Conservation (phyloP, 139 green algal species). For the Chlamydomonas sphaeroides region DNA sequence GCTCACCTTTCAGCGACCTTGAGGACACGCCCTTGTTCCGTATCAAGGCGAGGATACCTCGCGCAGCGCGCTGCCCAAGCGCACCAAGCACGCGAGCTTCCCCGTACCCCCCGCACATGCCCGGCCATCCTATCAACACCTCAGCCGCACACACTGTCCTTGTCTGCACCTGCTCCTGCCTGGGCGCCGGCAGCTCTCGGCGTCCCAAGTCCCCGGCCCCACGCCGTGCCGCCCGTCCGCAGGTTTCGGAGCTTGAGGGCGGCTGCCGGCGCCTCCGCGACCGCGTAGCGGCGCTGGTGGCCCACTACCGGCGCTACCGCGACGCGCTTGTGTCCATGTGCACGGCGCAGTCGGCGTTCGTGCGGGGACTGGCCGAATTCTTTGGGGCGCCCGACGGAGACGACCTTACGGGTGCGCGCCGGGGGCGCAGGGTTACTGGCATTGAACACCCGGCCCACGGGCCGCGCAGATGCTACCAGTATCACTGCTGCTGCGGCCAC, state of each 20-base stretch:
- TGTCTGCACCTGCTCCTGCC: too few species aligned
- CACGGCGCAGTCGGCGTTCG: slow-evolving; percentile 25
- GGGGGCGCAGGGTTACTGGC: too few species aligned
- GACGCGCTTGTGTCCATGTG: slow-evolving; percentile 33
- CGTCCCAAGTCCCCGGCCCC: too few species aligned
- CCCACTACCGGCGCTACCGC: slow-evolving; percentile 15
- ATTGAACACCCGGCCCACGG: too few species aligned
- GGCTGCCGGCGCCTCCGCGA: slow-evolving; percentile 10
- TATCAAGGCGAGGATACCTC: neutral
- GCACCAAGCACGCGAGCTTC: neutral
- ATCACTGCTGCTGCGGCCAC: too few species aligned
- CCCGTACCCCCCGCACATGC: neutral
- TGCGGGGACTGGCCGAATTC: slow-evolving; percentile 34
- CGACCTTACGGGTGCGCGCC: slow-evolving; percentile 8
- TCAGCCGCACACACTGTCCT: too few species aligned
- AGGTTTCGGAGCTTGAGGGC: slow-evolving; percentile 26
- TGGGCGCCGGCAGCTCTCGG: neutral
- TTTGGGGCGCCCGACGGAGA: slow-evolving; percentile 11
- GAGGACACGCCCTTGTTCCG: slow-evolving; percentile 32
- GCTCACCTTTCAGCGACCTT: neutral
- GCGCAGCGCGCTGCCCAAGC: neutral
- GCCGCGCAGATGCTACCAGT: too few species aligned
- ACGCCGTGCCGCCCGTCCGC: too few species aligned
- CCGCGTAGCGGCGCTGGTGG: slow-evolving; percentile 12
- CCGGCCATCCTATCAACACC: neutral